Evolutionary conservation across 257 asterid species (phyloP).

Genomic region (Solanum peruvianum): DNA sequence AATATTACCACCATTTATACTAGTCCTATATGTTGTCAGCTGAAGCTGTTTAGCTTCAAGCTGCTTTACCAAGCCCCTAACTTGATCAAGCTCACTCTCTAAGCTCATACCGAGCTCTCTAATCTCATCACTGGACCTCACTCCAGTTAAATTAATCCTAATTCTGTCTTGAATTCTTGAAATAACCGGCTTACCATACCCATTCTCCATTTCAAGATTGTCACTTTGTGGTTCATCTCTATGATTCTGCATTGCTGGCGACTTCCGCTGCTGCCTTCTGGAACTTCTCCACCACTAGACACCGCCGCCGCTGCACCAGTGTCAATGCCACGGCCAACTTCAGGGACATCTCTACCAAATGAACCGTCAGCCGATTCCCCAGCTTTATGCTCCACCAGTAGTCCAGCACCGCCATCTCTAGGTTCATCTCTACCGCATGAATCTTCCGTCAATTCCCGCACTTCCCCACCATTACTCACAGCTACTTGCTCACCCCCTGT

Average conservation of each 20-base stretch:
- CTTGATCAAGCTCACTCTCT: conserved; percentile 50
- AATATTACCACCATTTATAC: conserved; percentile 18
- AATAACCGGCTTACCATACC: conserved; percentile 20
- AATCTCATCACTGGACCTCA: conserved; percentile 36
- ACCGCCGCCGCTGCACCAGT: background rate
- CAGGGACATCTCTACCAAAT: background rate
- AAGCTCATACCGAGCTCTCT: conserved; percentile 39
- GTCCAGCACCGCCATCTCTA: background rate
- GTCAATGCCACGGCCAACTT: background rate
- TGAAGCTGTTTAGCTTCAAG: conserved; percentile 53
- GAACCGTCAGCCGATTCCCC: background rate
- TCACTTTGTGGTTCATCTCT: background rate
- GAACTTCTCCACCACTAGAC: background rate
- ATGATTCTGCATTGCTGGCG: background rate
- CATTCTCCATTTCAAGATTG: background rate
- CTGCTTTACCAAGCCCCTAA: conserved; percentile 33
- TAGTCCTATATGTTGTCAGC: conserved; percentile 24
- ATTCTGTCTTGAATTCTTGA: conserved; percentile 50
- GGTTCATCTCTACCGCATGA: background rate
- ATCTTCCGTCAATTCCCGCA: background rate
- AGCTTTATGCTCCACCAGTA: background rate
- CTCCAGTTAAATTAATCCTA: conserved; percentile 38
- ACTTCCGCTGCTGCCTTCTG: background rate
- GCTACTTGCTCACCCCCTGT: background rate
- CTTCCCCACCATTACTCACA: background rate